These are phyloP conservation scores for Novymonas esmeraldas DNA, from an alignment of 208 protist genomes.

Conservation along the genomic window DNA sequence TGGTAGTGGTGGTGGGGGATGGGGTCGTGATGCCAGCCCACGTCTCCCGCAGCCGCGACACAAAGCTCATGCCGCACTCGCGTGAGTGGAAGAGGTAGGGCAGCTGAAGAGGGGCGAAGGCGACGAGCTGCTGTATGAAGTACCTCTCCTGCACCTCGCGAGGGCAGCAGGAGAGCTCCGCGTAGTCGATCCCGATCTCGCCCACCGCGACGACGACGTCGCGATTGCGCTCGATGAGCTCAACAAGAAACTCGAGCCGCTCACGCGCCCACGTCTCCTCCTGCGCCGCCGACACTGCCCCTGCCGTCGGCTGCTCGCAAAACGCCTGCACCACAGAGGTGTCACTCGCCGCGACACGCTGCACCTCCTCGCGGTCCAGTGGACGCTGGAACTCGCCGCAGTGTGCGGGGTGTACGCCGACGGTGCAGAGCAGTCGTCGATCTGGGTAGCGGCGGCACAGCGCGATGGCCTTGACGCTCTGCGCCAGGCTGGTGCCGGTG, in stretches of 20 bases:
- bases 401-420: slow-evolving; percentile 89
- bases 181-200: slow-evolving; percentile 94
- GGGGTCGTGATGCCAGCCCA: slow-evolving; percentile 8
- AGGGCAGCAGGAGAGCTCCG: slow-evolving; percentile 79
- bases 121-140: slow-evolving; percentile 66
- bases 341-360: slow-evolving; percentile 32
- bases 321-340: slow-evolving; percentile 36
- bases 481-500: slow-evolving; percentile 76
- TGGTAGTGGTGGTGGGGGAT: background rate
- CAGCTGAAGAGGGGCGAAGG: slow-evolving; percentile 56
- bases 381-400: slow-evolving; percentile 66
- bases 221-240: slow-evolving; percentile 65
- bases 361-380: slow-evolving; percentile 37
- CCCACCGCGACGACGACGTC: slow-evolving; percentile 89
- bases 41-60: slow-evolving; percentile 51
- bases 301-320: background rate
- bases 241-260: slow-evolving; percentile 55
- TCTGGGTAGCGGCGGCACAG: slow-evolving; percentile 72
- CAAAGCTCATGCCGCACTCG: slow-evolving; percentile 86
- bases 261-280: slow-evolving; percentile 34
- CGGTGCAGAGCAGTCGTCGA: slow-evolving; percentile 61
- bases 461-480: slow-evolving; percentile 82
- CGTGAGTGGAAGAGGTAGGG: slow-evolving; percentile 94
- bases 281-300: slow-evolving; percentile 8
- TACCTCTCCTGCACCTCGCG: slow-evolving; percentile 72